These are phyloP conservation scores for Daedalea quercina DNA, from an alignment of 768 basidiomycete genomes.

Conservation along the genomic window DNA sequence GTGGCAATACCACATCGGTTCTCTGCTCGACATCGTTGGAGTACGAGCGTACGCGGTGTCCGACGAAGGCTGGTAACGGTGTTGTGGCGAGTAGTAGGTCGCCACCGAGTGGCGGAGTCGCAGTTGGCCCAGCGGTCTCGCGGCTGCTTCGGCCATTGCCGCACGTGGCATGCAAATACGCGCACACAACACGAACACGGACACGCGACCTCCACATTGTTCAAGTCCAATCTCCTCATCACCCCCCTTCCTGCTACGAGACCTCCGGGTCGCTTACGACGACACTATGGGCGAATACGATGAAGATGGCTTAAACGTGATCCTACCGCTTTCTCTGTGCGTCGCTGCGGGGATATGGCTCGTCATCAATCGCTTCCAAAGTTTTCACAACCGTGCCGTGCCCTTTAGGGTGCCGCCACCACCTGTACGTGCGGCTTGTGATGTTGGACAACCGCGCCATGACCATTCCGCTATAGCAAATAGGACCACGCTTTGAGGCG, in stretches of 20 bases:
- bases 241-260: neutral
- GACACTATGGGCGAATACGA: constrained; percentile 23
- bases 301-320: constrained; percentile 38
- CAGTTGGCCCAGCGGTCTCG: neutral
- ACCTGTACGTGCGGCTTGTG: constrained; percentile 36
- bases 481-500: constrained; percentile 45
- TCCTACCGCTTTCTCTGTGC: constrained; percentile 64
- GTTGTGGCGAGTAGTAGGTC: too few relatives aligned
- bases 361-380: constrained; percentile 68
- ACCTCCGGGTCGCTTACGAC: neutral
- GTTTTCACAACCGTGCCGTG: constrained; percentile 66
- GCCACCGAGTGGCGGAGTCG: too few relatives aligned
- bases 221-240: neutral
- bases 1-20: constrained; percentile 77
- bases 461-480: constrained; percentile 16
- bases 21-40: constrained; percentile 55
- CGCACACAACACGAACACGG: constrained; percentile 20
- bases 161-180: constrained; percentile 14
- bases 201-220: constrained; percentile 2
- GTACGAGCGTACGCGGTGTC: neutral
- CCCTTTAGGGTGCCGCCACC: constrained; percentile 56
- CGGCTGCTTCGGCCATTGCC: constrained; percentile 1
- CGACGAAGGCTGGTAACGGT: neutral
- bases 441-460: neutral
- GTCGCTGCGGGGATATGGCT: constrained; percentile 77